These are phyloP conservation scores for Pythium graminicola DNA, from an alignment of 352 stramenopile species.

Conservation along the genomic window DNA sequence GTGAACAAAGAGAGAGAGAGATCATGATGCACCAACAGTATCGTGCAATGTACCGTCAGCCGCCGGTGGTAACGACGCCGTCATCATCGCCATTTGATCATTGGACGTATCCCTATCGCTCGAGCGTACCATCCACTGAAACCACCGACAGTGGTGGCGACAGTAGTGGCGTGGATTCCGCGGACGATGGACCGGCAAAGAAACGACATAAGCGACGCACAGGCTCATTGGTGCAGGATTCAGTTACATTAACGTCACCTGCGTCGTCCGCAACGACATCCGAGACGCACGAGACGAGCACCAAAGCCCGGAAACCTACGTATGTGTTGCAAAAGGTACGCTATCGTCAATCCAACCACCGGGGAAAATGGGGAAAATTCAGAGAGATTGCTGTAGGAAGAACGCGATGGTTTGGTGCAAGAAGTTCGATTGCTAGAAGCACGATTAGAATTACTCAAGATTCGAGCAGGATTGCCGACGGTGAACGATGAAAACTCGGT, in stretches of 20 bases:
- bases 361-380: background rate
- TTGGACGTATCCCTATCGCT: slow-evolving; percentile 3
- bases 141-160: slow-evolving; percentile 5
- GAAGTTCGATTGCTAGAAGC: slow-evolving; percentile 10
- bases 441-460: slow-evolving; percentile 18
- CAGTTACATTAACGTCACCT: background rate
- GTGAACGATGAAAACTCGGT: slow-evolving; percentile 13
- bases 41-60: slow-evolving; percentile 1
- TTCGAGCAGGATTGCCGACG: slow-evolving; percentile 14
- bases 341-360: background rate
- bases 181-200: background rate
- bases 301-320: slow-evolving; percentile 15
- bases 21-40: slow-evolving; percentile 6
- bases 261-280: slow-evolving; percentile 1
- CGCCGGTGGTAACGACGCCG: background rate
- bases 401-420: slow-evolving; percentile 11
- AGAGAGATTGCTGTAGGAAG: slow-evolving; percentile 10
- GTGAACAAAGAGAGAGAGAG: too few species aligned
- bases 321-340: slow-evolving; percentile 23
- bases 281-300: background rate
- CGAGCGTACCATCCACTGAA: background rate
- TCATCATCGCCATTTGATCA: background rate
- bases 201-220: slow-evolving; percentile 1
- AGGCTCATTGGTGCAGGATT: background rate
- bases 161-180: background rate